These are phyloP conservation scores for Ruellia speciosa DNA, from an alignment of 305 asterid species.

Conservation along the genomic window DNA sequence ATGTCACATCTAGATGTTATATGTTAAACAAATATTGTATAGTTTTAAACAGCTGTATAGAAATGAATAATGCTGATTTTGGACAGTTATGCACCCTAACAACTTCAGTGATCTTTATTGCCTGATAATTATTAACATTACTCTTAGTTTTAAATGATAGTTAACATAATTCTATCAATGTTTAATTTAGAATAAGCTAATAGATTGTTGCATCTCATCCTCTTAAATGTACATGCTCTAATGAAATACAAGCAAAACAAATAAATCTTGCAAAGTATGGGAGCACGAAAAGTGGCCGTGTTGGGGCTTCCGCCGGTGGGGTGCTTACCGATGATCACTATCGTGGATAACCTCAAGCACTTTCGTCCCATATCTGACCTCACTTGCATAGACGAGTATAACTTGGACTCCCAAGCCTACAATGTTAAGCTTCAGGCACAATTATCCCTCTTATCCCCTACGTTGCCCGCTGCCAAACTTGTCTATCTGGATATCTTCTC, in stretches of 20 bases:
- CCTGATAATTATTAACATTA: too few relatives aligned
- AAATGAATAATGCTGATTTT: too few relatives aligned
- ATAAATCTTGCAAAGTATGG: background rate
- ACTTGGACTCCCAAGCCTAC: background rate
- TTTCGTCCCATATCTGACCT: background rate
- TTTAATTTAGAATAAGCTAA: too few relatives aligned
- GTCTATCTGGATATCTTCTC: background rate
- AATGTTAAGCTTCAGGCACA: background rate
- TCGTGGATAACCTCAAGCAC: background rate
- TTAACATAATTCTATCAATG: too few relatives aligned
- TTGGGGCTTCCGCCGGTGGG: background rate
- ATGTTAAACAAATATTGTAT: too few relatives aligned
- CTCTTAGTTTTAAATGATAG: too few relatives aligned
- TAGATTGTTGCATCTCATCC: too few relatives aligned
- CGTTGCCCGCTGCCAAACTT: background rate
- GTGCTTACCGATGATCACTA: background rate
- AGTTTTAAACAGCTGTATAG: too few relatives aligned
- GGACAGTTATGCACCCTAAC: too few relatives aligned
- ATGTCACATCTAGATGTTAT: too few relatives aligned
- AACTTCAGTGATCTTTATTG: too few relatives aligned
- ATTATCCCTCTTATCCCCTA: background rate
- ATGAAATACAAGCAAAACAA: background rate
- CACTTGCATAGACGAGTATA: background rate
- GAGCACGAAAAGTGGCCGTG: background rate
- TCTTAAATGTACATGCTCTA: too few relatives aligned